Conservation (phyloP, 768 basidiomycete genomes). For the Kwoniella dejecticola region DNA sequence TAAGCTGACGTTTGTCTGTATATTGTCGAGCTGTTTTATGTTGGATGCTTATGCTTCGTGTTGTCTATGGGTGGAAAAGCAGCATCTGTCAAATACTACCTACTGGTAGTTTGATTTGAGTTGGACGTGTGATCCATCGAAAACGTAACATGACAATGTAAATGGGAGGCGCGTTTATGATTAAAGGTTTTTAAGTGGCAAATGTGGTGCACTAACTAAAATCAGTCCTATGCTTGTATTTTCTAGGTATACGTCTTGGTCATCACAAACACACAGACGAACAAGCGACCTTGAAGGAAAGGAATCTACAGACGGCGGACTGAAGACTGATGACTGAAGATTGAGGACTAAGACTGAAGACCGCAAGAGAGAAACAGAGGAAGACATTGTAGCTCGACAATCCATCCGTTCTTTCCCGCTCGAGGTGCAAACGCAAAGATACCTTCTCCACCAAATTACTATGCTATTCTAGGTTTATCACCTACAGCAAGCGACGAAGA, state of each 20-base stretch:
- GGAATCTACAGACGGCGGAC: too few relatives aligned
- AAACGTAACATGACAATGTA: background rate
- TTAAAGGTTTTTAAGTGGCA: constrained; percentile 18
- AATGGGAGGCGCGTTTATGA: background rate
- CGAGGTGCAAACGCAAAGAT: too few relatives aligned
- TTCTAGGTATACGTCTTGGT: too few relatives aligned
- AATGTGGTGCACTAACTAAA: background rate
- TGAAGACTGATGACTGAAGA: too few relatives aligned
- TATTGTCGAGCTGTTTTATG: background rate
- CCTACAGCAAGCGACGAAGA: constrained; percentile 32
- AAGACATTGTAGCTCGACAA: too few relatives aligned
- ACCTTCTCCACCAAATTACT: constrained; percentile 29
- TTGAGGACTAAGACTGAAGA: too few relatives aligned
- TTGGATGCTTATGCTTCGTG: background rate
- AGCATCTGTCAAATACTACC: background rate
- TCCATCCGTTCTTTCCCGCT: too few relatives aligned
- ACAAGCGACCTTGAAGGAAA: too few relatives aligned
- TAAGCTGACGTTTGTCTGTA: background rate
- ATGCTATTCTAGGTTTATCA: constrained; percentile 34
- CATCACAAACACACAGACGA: too few relatives aligned
- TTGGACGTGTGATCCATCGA: constrained; percentile 6
- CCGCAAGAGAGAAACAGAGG: background rate
- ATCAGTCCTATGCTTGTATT: too few relatives aligned
- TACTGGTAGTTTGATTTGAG: background rate
- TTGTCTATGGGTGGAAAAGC: background rate